A percentile compares a stretch with the other conserved stretches of the same genome.
Evolutionary conservation across 495 filamentous ascomycete species (phyloP).

Genomic region (Coniosporium apollinis): DNA sequence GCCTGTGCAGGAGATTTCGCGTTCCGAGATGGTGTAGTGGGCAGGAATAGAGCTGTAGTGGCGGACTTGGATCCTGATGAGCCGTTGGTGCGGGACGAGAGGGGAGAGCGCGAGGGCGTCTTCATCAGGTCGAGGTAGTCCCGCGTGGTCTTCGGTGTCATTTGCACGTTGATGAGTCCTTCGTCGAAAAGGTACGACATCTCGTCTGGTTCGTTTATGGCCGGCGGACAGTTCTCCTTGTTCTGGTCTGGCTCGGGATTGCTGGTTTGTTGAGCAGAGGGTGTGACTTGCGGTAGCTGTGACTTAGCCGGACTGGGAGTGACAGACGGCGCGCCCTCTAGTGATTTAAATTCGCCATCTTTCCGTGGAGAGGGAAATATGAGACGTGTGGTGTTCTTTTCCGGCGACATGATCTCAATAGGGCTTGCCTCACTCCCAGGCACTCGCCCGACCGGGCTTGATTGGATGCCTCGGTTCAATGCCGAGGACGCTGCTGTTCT

Average conservation of each 20-base stretch:
- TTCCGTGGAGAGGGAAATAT: constrained; percentile 46
- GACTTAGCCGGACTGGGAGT: background rate
- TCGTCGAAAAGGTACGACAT: constrained; percentile 11
- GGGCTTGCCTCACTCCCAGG: constrained; percentile 48
- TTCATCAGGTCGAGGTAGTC: constrained; percentile 11
- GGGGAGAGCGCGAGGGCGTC: constrained; percentile 14
- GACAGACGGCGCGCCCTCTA: constrained; percentile 12
- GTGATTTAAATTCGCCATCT: constrained; percentile 19
- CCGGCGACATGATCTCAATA: constrained; percentile 38
- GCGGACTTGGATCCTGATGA: no score
- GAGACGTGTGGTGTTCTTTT: constrained; percentile 52
- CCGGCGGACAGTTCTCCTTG: constrained; percentile 27
- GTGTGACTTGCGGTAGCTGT: background rate
- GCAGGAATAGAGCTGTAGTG: constrained; percentile 6
- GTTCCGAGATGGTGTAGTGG: constrained; percentile 1
- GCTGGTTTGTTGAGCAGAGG: background rate
- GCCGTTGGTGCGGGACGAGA: no score
- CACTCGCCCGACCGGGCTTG: constrained; percentile 52
- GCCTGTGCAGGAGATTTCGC: constrained; percentile 10
- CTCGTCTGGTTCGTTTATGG: constrained; percentile 12
- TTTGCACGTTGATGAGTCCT: constrained; percentile 4
- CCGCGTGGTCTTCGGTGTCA: background rate
- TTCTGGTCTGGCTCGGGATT: constrained; percentile 5
- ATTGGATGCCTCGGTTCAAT: constrained; percentile 47
- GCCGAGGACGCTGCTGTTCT: constrained; percentile 20